Evolutionary conservation across 345 rosid genomes (phyloP).

Genomic region (Anastatica hierochuntica): DNA sequence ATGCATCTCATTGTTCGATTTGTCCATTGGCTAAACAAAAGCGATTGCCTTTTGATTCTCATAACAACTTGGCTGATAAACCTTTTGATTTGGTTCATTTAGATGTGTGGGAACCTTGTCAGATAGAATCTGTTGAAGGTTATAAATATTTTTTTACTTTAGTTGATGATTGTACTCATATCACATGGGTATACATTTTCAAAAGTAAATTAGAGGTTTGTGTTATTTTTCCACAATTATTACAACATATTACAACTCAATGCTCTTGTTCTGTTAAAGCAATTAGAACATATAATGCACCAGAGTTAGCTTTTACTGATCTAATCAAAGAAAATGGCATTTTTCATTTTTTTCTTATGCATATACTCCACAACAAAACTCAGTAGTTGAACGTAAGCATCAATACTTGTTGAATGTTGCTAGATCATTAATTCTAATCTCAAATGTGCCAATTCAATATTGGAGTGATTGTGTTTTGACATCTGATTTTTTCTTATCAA

Average conservation of each 20-base stretch:
- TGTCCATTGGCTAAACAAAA: not conserved
- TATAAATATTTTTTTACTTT: not conserved
- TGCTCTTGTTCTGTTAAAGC: not conserved
- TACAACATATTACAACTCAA: not conserved
- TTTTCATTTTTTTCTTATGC: not conserved
- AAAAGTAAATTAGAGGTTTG: not conserved
- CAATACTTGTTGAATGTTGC: too few relatives aligned
- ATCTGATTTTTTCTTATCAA: not conserved
- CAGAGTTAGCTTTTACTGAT: too few relatives aligned
- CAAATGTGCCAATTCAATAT: not conserved
- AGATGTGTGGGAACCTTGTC: not conserved
- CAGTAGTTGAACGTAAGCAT: too few relatives aligned
- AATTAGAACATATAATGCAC: not conserved
- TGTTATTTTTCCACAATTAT: too few relatives aligned
- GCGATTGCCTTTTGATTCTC: not conserved
- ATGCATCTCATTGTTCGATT: not conserved
- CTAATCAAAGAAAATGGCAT: too few relatives aligned
- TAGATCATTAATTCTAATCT: not conserved
- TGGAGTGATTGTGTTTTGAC: not conserved
- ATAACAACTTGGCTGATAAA: fast-evolving
- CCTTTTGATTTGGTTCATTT: not conserved
- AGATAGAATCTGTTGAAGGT: not conserved
- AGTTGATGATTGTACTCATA: not conserved
- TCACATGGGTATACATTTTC: not conserved
- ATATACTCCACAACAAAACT: not conserved